phyloP scores from a whole-genome alignment of 352 stramenopile species.

The Phytophthora citricola region DNA sequence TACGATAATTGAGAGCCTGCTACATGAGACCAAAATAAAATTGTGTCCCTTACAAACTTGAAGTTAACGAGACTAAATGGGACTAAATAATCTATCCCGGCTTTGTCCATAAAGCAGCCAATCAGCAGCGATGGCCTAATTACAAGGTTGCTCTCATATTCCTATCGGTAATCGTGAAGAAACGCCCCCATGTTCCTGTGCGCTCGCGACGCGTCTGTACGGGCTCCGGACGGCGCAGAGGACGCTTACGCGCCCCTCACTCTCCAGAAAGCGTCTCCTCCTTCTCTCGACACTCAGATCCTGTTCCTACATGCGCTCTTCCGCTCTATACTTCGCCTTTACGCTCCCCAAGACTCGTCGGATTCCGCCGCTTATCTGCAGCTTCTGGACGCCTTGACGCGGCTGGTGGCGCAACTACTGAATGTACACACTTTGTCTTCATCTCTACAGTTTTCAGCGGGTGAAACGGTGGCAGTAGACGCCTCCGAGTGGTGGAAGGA shows the following conservation, averaged over 20 bases:
- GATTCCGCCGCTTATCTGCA: conserved; percentile 34
- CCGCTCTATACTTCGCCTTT: neutral
- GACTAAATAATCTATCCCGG: too few species aligned
- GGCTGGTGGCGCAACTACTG: conserved; percentile 42
- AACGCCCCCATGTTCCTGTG: conserved; percentile 32
- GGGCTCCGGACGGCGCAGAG: neutral
- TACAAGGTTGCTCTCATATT: too few species aligned
- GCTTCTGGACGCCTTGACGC: conserved; percentile 36
- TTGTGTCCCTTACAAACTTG: too few species aligned
- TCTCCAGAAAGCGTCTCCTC: neutral
- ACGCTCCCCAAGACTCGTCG: neutral
- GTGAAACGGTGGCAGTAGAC: conserved; percentile 42
- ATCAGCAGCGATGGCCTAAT: too few species aligned
- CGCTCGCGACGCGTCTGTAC: conserved; percentile 21
- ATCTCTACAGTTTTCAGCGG: conserved; percentile 39
- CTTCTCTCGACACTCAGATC: neutral
- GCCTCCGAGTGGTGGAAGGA: conserved; percentile 53
- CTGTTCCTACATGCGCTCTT: neutral
- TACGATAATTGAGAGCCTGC: too few species aligned
- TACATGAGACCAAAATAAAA: too few species aligned
- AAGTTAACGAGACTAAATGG: too few species aligned
- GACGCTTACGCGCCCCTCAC: neutral
- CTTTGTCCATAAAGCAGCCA: too few species aligned
- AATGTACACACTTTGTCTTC: conserved; percentile 48
- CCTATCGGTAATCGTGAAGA: too few species aligned